Base-by-base conservation (phyloP, 2,329 filamentous ascomycete genomes). In the Colletotrichum tabaci region DNA sequence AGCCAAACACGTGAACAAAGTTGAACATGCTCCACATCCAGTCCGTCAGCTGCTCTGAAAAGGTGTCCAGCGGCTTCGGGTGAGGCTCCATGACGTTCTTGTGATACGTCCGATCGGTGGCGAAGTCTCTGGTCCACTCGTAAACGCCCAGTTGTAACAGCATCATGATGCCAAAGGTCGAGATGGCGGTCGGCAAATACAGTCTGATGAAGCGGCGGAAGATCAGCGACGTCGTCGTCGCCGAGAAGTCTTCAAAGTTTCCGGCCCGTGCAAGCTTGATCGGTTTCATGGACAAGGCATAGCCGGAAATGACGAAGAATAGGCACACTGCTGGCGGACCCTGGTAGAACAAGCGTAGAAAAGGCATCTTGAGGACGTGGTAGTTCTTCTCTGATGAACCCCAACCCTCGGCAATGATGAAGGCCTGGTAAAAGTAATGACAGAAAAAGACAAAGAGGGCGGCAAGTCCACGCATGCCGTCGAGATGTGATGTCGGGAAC, bases 251-350 rank as follows among this genome's bases (percentile, higher is more conserved):
- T 44, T 81, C 75, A 55, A 78, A 79, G n/a, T 74, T 75, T n/a
- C 80, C 79, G 66, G 74, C 79, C 53, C 84, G 83, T 30, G 82
- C 78, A 60, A 87, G 81, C 73, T 84, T 86, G n/a, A 89, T 75
- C 1, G 87, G 86, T 56, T 84, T 84, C 66, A 90, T 84, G 40
- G 86, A 87, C 15, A 92, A 82, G 3, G 88, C 90, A 78, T 90
- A 91, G 23, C 89, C 89, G 0, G 88, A 89, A 55, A 91, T 87
- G 75, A 90, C 86, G 76, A 90, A 91, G 82, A 91, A 91, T 74
- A 90, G 80, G 78, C 86, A 87, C 49, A 91, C 89, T 75, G 88
- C 88, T 0, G 87, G 85, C 3, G 87, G 87, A 0, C 88, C 88
- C 62, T 86, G 86, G 76, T 86, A 90, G 69, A 87, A 82, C 4